phyloP scores from a whole-genome alignment of 495 filamentous ascomycete species.

The Neurospora tetraspora region DNA sequence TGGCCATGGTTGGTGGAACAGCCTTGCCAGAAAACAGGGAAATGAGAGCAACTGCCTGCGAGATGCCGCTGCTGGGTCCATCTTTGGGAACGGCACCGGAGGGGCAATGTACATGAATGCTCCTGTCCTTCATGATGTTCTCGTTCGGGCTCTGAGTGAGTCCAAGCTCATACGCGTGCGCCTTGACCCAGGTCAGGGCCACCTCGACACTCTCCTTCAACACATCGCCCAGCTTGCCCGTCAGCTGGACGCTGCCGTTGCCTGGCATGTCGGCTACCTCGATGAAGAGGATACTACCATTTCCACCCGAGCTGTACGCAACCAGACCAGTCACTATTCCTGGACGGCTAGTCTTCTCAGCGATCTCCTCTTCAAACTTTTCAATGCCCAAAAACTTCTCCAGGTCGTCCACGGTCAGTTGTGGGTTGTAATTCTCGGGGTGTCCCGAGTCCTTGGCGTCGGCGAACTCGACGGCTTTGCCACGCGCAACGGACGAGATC shows the following conservation, averaged over 20 bases:
- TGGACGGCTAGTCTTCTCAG: slow-evolving; percentile 75
- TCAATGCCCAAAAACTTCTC: slow-evolving; percentile 90
- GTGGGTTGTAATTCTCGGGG: slow-evolving; percentile 60
- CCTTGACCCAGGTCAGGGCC: slow-evolving; percentile 90
- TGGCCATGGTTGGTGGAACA: slow-evolving; percentile 86
- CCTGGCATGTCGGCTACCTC: slow-evolving; percentile 98
- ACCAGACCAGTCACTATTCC: slow-evolving; percentile 96
- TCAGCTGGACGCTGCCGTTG: slow-evolving; percentile 86
- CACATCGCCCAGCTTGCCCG: slow-evolving; percentile 95
- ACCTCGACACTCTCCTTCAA: slow-evolving; percentile 97
- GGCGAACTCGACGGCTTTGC: slow-evolving; percentile 90
- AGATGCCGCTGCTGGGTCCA: slow-evolving; percentile 78
- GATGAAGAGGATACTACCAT: slow-evolving; percentile 96
- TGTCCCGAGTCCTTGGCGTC: slow-evolving; percentile 75
- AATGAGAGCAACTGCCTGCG: slow-evolving; percentile 87
- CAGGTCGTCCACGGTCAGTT: slow-evolving; percentile 65
- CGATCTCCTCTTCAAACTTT: slow-evolving; percentile 90
- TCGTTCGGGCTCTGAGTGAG: slow-evolving; percentile 69
- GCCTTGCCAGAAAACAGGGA: slow-evolving; percentile 81
- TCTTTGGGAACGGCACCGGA: slow-evolving; percentile 94
- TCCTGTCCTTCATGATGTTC: slow-evolving; percentile 93
- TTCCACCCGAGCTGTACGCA: slow-evolving; percentile 87
- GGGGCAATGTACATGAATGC: slow-evolving; percentile 94
- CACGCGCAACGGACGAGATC: slow-evolving; percentile 85
- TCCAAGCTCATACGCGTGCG: slow-evolving; percentile 86